Percentiles rank a stretch among this genome's conserved stretches.
phyloP scores from a whole-genome alignment of 495 filamentous ascomycete genomes.

The Tuber aestivum region DNA sequence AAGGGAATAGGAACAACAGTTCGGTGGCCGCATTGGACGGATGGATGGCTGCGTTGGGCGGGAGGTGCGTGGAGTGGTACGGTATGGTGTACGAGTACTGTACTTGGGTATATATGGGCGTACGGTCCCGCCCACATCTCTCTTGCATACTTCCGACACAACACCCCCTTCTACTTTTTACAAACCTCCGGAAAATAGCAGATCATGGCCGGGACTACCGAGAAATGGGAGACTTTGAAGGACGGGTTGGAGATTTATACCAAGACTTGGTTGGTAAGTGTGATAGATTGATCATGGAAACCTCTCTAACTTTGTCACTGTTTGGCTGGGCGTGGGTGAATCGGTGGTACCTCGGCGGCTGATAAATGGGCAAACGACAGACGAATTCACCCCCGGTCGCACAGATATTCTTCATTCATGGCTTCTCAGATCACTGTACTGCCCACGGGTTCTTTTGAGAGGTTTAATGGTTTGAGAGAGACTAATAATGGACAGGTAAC shows the following conservation, averaged over 20 bases:
- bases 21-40: background rate
- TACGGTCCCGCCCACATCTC: background rate
- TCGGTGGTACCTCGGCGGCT: background rate
- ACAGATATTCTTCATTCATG: slow-evolving; percentile 72
- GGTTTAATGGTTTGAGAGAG: background rate
- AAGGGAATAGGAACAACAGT: background rate
- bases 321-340: background rate
- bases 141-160: background rate
- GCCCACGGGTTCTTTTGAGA: slow-evolving; percentile 24
- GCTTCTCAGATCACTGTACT: slow-evolving; percentile 72
- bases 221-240: slow-evolving; percentile 17
- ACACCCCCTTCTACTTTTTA: background rate
- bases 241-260: slow-evolving; percentile 65
- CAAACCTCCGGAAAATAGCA: background rate
- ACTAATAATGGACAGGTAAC: slow-evolving; percentile 47
- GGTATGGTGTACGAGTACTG: background rate
- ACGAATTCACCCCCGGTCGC: slow-evolving; percentile 54
- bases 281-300: background rate
- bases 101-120: background rate
- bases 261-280: slow-evolving; percentile 76
- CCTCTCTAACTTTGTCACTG: background rate
- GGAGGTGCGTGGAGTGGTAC: background rate
- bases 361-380: slow-evolving; percentile 42
- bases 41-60: background rate
- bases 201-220: background rate